These are phyloP conservation scores for Aegilops longissima DNA, from an alignment of 176 grass and related monocot genomes.

Conservation along the genomic window DNA sequence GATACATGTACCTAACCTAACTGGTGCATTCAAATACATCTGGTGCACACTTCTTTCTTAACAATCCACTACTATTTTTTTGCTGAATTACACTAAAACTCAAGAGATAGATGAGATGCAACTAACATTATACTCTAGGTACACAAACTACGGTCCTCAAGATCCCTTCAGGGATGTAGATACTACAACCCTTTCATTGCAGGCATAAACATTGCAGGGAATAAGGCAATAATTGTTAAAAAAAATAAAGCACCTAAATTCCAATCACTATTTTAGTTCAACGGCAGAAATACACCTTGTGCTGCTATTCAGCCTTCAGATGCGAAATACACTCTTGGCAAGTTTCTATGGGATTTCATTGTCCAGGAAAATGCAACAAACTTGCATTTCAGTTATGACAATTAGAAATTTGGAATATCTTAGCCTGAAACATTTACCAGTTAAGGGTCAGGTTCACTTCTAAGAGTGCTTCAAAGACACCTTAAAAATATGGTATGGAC, in stretches of 20 bases:
- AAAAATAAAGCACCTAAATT: background rate
- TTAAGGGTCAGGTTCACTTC: background rate
- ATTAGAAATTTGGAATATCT: background rate
- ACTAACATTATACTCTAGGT: background rate
- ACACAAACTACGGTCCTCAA: background rate
- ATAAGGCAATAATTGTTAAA: background rate
- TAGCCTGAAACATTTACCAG: background rate
- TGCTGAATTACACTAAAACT: background rate
- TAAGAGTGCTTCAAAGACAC: background rate
- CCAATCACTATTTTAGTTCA: background rate
- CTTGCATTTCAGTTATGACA: background rate
- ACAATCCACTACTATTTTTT: background rate
- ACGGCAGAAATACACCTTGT: background rate
- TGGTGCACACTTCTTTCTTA: background rate
- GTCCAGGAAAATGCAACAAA: background rate
- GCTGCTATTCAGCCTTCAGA: background rate
- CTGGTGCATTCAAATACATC: background rate
- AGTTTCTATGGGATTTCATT: background rate
- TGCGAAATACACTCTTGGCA: background rate
- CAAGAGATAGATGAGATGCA: background rate
- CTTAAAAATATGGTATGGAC: background rate
- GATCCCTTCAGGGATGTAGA: background rate
- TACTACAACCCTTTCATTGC: background rate
- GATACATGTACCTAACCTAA: background rate
- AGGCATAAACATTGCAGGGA: background rate